These are phyloP conservation scores for Corymbia maculata DNA, from an alignment of 345 rosid genomes.

Conservation along the genomic window DNA sequence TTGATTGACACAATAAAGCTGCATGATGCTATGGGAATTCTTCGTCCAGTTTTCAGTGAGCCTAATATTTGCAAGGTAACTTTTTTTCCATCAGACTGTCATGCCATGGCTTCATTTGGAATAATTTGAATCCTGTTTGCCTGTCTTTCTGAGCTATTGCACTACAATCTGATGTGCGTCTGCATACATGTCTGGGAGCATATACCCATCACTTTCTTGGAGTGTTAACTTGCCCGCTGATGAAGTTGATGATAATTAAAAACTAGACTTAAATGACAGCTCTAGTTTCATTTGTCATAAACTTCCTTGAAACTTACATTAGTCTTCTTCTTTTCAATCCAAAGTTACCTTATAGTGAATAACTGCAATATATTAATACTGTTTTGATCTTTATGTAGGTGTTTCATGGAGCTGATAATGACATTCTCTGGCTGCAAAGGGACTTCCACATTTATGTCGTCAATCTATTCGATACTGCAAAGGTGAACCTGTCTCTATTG, in stretches of 20 bases:
- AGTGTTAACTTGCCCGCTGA: neutral
- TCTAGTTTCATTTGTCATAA: neutral
- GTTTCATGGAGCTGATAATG: constrained; percentile 96
- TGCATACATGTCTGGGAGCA: neutral
- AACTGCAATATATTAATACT: neutral
- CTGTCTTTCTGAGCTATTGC: neutral
- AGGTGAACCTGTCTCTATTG: constrained; percentile 32
- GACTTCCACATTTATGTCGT: constrained; percentile 92
- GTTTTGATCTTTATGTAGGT: constrained; percentile 34
- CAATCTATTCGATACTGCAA: constrained; percentile 89
- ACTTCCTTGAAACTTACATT: neutral
- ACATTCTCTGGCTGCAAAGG: constrained; percentile 89
- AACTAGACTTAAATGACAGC: neutral
- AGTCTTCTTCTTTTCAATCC: neutral
- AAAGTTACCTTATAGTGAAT: neutral
- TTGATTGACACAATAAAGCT: constrained; percentile 72
- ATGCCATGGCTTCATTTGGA: neutral
- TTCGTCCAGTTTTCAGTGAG: constrained; percentile 64
- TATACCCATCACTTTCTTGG: neutral
- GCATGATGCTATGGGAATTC: constrained; percentile 68
- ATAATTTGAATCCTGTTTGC: neutral
- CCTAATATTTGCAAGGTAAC: constrained; percentile 76
- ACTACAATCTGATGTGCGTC: neutral
- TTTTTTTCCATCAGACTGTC: neutral
- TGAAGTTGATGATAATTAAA: neutral